A percentile compares a stretch with the other conserved stretches of the same genome.
phyloP scores from a whole-genome alignment of 2,329 filamentous ascomycete genomes.

The Allantophomopsis lycopodina region DNA sequence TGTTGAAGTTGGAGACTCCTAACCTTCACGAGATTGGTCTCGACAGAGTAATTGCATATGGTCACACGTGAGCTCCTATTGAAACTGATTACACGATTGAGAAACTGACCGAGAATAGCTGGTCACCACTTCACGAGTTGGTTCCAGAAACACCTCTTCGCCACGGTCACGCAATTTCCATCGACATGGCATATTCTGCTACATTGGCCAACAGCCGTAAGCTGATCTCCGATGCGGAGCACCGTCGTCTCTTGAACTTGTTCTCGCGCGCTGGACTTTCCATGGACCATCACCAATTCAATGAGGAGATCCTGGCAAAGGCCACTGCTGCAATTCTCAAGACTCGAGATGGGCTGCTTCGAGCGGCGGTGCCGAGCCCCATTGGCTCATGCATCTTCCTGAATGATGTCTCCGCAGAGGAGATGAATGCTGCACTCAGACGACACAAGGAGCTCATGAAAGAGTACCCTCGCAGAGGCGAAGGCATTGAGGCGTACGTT shows the following conservation, averaged over 20 bases:
- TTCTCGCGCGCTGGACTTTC: constrained; percentile 59
- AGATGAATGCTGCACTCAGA: constrained; percentile 45
- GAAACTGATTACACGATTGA: neutral
- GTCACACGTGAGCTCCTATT: constrained; percentile 41
- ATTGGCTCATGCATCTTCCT: constrained; percentile 54
- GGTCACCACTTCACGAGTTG: constrained; percentile 61
- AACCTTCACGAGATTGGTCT: constrained; percentile 63
- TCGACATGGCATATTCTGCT: constrained; percentile 65
- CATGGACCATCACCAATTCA: constrained; percentile 57
- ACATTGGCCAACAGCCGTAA: constrained; percentile 52
- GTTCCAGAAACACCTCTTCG: constrained; percentile 54
- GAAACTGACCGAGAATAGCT: constrained; percentile 23
- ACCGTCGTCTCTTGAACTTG: constrained; percentile 46
- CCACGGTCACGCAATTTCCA: constrained; percentile 61
- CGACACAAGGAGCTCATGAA: constrained; percentile 52
- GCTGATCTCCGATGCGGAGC: constrained; percentile 43
- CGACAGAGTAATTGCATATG: constrained; percentile 60
- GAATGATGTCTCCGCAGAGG: constrained; percentile 48
- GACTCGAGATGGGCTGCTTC: constrained; percentile 54
- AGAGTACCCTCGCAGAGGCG: constrained; percentile 47
- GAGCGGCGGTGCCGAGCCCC: constrained; percentile 55
- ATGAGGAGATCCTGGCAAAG: constrained; percentile 49
- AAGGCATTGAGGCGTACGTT: constrained; percentile 55
- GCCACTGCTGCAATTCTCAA: constrained; percentile 57
- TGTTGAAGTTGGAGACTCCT: constrained; percentile 60